Conservation (phyloP, 2,329 filamentous ascomycete genomes). For the Fonsecaea pedrosoi region DNA sequence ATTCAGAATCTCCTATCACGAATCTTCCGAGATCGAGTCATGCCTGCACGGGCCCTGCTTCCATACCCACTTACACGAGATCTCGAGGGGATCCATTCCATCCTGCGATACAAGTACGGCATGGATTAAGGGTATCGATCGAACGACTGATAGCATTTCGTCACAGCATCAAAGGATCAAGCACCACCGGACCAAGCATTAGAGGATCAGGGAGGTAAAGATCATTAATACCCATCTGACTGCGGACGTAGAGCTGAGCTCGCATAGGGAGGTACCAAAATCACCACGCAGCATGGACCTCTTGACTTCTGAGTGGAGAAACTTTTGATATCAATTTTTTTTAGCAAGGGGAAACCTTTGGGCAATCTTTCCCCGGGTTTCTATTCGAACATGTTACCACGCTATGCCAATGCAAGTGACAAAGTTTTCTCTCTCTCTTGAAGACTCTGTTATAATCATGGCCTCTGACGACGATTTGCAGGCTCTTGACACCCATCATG, state of each 20-base stretch:
- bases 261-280: neutral
- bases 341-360: neutral
- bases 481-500: conserved; percentile 32
- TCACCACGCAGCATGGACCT: neutral
- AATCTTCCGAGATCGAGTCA: neutral
- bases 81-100: neutral
- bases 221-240: neutral
- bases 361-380: neutral
- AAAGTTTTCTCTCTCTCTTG: neutral
- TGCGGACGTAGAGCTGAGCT: neutral
- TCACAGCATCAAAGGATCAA: too few relatives aligned
- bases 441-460: conserved; percentile 14
- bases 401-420: conserved; percentile 19
- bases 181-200: too few relatives aligned
- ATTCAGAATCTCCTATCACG: neutral
- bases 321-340: neutral
- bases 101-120: too few relatives aligned
- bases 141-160: too few relatives aligned
- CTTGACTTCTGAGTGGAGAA: conserved; percentile 15
- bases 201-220: neutral
- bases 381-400: neutral
- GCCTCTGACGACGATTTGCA: conserved; percentile 36
- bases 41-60: neutral
- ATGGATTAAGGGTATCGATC: too few relatives aligned
- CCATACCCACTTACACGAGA: conserved; percentile 1